Evolutionary conservation across 202 grass and related monocot genomes (phyloP).

Genomic region (Setaria italica): DNA sequence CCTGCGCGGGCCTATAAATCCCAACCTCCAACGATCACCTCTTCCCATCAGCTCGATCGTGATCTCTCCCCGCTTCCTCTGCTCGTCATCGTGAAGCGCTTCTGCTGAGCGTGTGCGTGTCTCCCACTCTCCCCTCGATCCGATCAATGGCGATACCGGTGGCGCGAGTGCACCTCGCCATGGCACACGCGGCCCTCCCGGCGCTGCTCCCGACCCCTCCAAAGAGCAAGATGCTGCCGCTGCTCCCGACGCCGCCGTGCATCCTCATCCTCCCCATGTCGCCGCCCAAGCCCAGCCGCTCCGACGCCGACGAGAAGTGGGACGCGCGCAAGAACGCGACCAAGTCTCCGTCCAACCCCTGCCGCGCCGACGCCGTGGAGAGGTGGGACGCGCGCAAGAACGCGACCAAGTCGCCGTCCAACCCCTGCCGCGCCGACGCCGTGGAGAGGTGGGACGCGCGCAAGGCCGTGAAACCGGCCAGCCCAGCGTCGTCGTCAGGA

Average conservation of each 20-base stretch:
- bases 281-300: not conserved
- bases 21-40: not conserved
- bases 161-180: not conserved
- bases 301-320: not conserved
- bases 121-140: not conserved
- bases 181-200: not conserved
- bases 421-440: not conserved
- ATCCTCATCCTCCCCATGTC: not conserved
- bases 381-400: constrained; percentile 14
- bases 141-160: not conserved
- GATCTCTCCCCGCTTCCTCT: not conserved
- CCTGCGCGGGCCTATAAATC: not conserved
- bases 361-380: not conserved
- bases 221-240: not conserved
- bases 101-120: not conserved
- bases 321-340: not conserved
- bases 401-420: not conserved
- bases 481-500: not conserved
- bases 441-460: not conserved
- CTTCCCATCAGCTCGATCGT: not conserved
- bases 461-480: not conserved
- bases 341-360: not conserved
- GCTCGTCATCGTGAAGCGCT: not conserved
- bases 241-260: constrained; percentile 6
- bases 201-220: constrained; percentile 23